Evolutionary conservation across 2,329 filamentous ascomycete species (phyloP).

Genomic region (Pestalotiopsis sp.): DNA sequence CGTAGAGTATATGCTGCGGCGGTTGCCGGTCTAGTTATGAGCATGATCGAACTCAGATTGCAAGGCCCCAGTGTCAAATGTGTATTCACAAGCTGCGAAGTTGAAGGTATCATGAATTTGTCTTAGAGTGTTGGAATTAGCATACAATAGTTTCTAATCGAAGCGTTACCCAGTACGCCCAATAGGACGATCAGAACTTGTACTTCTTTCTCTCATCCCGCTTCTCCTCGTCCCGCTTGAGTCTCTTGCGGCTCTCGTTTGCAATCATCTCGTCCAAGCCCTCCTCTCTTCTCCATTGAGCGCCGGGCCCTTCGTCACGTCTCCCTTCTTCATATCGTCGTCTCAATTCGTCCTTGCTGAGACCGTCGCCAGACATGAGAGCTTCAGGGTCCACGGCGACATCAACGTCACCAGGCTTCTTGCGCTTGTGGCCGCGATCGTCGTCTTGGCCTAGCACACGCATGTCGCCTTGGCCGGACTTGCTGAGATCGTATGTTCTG

Average conservation of each 20-base stretch:
- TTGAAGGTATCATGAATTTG: constrained; percentile 4
- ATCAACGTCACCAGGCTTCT: constrained; percentile 95
- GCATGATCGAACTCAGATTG: not conserved
- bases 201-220: constrained; percentile 65
- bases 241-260: constrained; percentile 85
- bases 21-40: too few relatives aligned
- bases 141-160: not conserved
- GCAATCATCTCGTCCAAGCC: constrained; percentile 96
- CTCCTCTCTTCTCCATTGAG: constrained; percentile 77
- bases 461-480: constrained; percentile 46
- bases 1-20: too few relatives aligned
- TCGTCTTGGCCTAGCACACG: constrained; percentile 82
- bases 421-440: constrained; percentile 73
- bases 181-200: constrained; percentile 38
- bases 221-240: constrained; percentile 85
- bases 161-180: not conserved
- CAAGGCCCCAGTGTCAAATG: not conserved
- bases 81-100: not conserved
- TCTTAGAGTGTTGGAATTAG: not conserved
- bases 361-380: constrained; percentile 70
- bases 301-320: constrained; percentile 65
- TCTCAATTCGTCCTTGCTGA: constrained; percentile 83
- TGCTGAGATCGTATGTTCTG: constrained; percentile 84
- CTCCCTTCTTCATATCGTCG: constrained; percentile 76
- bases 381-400: constrained; percentile 88